These are phyloP conservation scores for Lavandula angustifolia DNA, from an alignment of 257 asterid species.

Conservation along the genomic window DNA sequence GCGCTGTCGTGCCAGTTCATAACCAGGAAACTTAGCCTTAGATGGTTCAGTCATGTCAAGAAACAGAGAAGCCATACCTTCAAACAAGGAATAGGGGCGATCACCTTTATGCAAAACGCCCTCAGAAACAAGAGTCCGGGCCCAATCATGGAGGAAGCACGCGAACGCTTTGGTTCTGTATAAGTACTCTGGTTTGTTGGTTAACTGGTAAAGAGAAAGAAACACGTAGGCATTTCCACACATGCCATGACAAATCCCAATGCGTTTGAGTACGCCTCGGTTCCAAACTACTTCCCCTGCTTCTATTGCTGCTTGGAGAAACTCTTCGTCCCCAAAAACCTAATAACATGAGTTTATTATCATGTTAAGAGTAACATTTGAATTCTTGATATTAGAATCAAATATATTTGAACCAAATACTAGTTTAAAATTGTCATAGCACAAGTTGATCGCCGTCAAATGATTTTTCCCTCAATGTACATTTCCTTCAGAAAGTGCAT, in stretches of 20 bases:
- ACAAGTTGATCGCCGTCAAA: background rate
- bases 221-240: conserved; percentile 79
- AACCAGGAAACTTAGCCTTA: conserved; percentile 66
- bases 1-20: conserved; percentile 39
- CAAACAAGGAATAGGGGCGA: conserved; percentile 68
- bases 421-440: background rate
- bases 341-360: conserved; percentile 24
- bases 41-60: conserved; percentile 68
- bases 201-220: conserved; percentile 66
- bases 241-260: conserved; percentile 82
- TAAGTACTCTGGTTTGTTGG: conserved; percentile 63
- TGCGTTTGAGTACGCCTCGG: conserved; percentile 78
- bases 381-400: background rate
- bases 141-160: conserved; percentile 62
- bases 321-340: conserved; percentile 74
- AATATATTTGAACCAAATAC: background rate
- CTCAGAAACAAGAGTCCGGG: conserved; percentile 55
- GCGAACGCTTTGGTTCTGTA: conserved; percentile 78
- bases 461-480: background rate
- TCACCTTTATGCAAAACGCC: conserved; percentile 87
- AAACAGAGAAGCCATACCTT: conserved; percentile 75
- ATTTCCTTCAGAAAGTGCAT: background rate
- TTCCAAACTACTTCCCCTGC: conserved; percentile 85
- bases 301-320: conserved; percentile 62
- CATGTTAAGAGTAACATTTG: conserved; percentile 19